phyloP scores from a whole-genome alignment of 2,329 filamentous ascomycete genomes.

The Ascomycota sp. region DNA sequence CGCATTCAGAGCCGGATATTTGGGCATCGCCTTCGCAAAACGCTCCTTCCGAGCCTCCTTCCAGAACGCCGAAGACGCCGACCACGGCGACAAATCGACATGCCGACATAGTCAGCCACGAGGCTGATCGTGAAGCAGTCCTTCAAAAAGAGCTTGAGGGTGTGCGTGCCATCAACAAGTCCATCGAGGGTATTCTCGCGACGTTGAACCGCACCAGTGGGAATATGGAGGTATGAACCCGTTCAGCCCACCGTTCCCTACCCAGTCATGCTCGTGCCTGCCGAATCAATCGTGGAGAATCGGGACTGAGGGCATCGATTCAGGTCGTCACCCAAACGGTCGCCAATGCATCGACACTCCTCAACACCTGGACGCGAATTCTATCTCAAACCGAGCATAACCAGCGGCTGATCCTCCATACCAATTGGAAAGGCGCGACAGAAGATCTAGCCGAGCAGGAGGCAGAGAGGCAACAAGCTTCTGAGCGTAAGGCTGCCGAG shows the following conservation, averaged over 20 bases:
- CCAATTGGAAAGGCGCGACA: slow-evolving; percentile 72
- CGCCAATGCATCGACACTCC: slow-evolving; percentile 64
- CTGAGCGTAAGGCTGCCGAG: slow-evolving; percentile 55
- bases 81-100: slow-evolving; percentile 25
- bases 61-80: slow-evolving; percentile 23
- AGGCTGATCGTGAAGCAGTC: slow-evolving; percentile 50
- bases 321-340: slow-evolving; percentile 71
- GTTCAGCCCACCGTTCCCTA: neutral
- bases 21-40: slow-evolving; percentile 23
- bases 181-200: slow-evolving; percentile 59
- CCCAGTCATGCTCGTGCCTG: too few relatives aligned
- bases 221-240: slow-evolving; percentile 48
- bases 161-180: slow-evolving; percentile 68
- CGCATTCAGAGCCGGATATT: slow-evolving; percentile 27
- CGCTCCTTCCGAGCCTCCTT: slow-evolving; percentile 9
- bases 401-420: slow-evolving; percentile 74
- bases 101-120: slow-evolving; percentile 15
- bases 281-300: too few relatives aligned
- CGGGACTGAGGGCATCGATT: slow-evolving; percentile 12
- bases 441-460: slow-evolving; percentile 77
- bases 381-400: slow-evolving; percentile 96
- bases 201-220: slow-evolving; percentile 51
- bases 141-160: slow-evolving; percentile 64
- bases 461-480: slow-evolving; percentile 54
- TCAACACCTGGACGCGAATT: slow-evolving; percentile 92